Percentiles rank a stretch among this genome's conserved stretches.
Conservation (phyloP, 768 basidiomycete genomes). For the Tephrocybe sp. region DNA sequence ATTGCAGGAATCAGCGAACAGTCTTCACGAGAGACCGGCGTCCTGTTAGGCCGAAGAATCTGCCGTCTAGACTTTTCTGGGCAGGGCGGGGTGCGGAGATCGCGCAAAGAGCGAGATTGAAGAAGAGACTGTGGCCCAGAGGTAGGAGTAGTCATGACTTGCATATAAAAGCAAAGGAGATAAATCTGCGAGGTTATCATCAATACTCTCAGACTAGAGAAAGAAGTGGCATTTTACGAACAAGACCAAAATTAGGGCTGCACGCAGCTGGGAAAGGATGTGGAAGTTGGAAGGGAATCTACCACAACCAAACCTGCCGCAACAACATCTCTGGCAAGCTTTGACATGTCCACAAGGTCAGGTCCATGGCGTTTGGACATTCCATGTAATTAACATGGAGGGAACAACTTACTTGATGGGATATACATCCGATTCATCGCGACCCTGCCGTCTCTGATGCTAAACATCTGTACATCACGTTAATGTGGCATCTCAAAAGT, state of each 20-base stretch:
- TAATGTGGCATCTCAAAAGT: no score
- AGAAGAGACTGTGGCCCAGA: slow-evolving; percentile 12
- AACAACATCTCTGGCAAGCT: slow-evolving; percentile 1
- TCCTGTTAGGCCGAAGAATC: slow-evolving; percentile 4
- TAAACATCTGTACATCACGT: no score
- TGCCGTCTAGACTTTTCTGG: slow-evolving; percentile 13
- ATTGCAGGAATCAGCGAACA: neutral
- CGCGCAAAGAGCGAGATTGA: slow-evolving; percentile 15
- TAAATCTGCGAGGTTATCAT: slow-evolving; percentile 1
- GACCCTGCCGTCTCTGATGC: no score
- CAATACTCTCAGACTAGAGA: neutral
- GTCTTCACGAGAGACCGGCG: slow-evolving; percentile 1
- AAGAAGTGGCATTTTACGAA: slow-evolving; percentile 3
- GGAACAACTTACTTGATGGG: no score
- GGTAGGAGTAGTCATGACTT: slow-evolving; percentile 15
- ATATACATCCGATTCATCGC: neutral
- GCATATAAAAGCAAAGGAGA: slow-evolving; percentile 8
- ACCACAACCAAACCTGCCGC: slow-evolving; percentile 11
- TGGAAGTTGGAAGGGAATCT: slow-evolving; percentile 8
- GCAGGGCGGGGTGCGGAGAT: slow-evolving; percentile 9
- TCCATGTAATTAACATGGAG: slow-evolving; percentile 11
- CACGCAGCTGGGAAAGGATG: slow-evolving; percentile 10
- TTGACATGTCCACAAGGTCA: no score
- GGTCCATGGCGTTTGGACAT: no score
- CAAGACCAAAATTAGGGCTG: slow-evolving; percentile 2